Percentiles rank a stretch among this genome's conserved stretches.
These are phyloP conservation scores for Trypanosoma theileri DNA, from an alignment of 208 protist species.

Conservation along the genomic window DNA sequence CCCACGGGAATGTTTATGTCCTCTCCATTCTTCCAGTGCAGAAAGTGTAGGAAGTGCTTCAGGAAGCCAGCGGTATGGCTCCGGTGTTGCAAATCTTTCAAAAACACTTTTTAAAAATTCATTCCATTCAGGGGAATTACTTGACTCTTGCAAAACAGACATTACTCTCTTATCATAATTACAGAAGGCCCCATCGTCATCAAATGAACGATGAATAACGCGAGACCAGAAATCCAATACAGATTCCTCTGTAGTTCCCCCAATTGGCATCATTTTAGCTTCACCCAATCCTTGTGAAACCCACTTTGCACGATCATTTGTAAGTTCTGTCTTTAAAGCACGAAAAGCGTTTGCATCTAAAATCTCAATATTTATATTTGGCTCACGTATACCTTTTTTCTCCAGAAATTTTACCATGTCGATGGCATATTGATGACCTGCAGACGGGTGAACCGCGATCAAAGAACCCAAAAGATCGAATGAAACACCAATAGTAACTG, in stretches of 20 bases:
- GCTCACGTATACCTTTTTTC: slow-evolving; percentile 27
- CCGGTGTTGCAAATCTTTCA: slow-evolving; percentile 38
- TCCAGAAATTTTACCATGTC: slow-evolving; percentile 46
- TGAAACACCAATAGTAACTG: slow-evolving; percentile 38
- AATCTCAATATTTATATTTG: slow-evolving; percentile 5
- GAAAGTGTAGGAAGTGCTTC: slow-evolving; percentile 46
- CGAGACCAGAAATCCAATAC: slow-evolving; percentile 44
- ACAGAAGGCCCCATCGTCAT: slow-evolving; percentile 9
- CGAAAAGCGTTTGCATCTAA: slow-evolving; percentile 12
- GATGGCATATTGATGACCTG: slow-evolving; percentile 61
- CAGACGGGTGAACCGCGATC: slow-evolving; percentile 42
- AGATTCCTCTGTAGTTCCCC: slow-evolving; percentile 36
- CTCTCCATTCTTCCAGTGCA: slow-evolving; percentile 37
- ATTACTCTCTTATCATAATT: slow-evolving; percentile 6
- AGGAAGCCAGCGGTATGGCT: slow-evolving; percentile 55
- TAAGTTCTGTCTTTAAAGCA: slow-evolving; percentile 13
- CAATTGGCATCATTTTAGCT: slow-evolving; percentile 62
- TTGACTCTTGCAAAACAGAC: slow-evolving; percentile 9
- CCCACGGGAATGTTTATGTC: neutral
- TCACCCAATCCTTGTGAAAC: slow-evolving; percentile 15
- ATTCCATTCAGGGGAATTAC: slow-evolving; percentile 2
- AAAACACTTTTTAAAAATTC: slow-evolving; percentile 15
- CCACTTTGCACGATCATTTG: slow-evolving; percentile 21
- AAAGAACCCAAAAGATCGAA: slow-evolving; percentile 71
- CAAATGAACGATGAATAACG: slow-evolving; percentile 31